Evolutionary conservation across 2,329 filamentous ascomycete species (phyloP), one percentile per base, ranked within the genome.

Genomic region (Sarocladiaceae sp.): DNA sequence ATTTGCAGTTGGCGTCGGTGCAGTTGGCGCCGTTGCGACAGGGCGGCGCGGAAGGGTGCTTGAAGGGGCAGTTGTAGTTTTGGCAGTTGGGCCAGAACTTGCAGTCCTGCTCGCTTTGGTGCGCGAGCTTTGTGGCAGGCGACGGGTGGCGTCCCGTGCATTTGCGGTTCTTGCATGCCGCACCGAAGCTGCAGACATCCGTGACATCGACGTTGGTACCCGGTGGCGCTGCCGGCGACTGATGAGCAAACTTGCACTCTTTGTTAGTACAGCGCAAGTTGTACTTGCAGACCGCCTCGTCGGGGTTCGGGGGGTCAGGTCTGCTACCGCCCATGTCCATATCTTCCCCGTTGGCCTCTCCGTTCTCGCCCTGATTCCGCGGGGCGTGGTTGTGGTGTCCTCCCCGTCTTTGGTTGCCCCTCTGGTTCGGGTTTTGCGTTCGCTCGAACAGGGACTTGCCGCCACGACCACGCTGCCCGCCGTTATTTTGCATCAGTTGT

Each of bases 21-120:
- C 93, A 98, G 60, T 91, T 88, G 39, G 84, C 85, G 21, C 93
- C 93, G 60, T 96, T 96, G 47, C 88, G 83, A 70, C 93, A 98
- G 19, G 88, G 74, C 6, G 88, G 88, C 78, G 88, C 88, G 21
- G 76, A 78, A 1, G 89, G 89, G 60, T 98, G 93, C 62, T 83
- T 84, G 73, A 96, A 98, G 1, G 86, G 80, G 60, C 93, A 98
- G 54, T 79, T 75, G 7, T 83, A 77, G 63, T 97, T 96, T 41
- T 88, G 84, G 72, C 89, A 95, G 67, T 94, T 88, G 47, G 90
- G 88, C 63, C 80, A 95, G 73, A 89, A 95, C 59, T 85, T 88
- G 78, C 90, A 95, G 57, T 94, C 83, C 62, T 86, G 82, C 62
- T 93, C 85, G 47, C 81, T 76, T 66, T 95, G 85, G 60, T 91